Evolutionary conservation across 208 protist species (phyloP).

Genomic region (Leishmania tropica): DNA sequence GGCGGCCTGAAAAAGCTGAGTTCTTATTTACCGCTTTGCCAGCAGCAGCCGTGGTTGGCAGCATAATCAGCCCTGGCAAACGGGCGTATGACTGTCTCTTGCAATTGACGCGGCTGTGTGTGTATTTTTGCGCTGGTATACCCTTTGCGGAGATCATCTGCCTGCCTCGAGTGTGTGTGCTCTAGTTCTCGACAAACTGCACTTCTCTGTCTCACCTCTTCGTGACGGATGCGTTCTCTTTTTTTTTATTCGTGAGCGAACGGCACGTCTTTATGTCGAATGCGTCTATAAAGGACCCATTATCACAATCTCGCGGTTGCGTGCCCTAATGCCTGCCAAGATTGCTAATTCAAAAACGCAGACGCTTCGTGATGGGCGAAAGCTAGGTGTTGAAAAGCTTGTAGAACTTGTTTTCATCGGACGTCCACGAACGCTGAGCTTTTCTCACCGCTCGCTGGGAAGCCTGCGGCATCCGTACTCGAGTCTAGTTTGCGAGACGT

Average conservation of each 20-base stretch:
- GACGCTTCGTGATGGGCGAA: constrained; percentile 21
- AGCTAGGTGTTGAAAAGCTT: constrained; percentile 46
- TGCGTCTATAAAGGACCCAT: neutral
- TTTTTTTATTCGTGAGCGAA: neutral
- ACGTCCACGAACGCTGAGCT: constrained; percentile 55
- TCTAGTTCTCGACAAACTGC: neutral
- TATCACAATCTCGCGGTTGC: neutral
- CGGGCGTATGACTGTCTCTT: neutral
- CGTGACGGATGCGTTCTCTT: neutral
- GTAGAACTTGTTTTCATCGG: constrained; percentile 74
- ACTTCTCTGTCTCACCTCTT: neutral
- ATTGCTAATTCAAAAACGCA: neutral
- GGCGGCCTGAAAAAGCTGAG: neutral
- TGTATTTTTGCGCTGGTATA: no score
- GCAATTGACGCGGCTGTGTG: no score
- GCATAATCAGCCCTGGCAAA: neutral
- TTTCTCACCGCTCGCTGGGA: constrained; percentile 65
- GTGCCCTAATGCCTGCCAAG: neutral
- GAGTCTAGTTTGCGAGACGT: constrained; percentile 40
- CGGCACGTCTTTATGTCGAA: neutral
- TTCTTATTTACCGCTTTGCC: no score
- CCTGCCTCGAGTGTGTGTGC: neutral
- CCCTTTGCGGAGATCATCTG: neutral
- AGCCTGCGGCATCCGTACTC: constrained; percentile 77
- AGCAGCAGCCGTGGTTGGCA: neutral